Percentiles rank a stretch among this genome's conserved stretches.
phyloP scores from a whole-genome alignment of 1,139 yeast genomes.

The Williopsis jadinii region DNA sequence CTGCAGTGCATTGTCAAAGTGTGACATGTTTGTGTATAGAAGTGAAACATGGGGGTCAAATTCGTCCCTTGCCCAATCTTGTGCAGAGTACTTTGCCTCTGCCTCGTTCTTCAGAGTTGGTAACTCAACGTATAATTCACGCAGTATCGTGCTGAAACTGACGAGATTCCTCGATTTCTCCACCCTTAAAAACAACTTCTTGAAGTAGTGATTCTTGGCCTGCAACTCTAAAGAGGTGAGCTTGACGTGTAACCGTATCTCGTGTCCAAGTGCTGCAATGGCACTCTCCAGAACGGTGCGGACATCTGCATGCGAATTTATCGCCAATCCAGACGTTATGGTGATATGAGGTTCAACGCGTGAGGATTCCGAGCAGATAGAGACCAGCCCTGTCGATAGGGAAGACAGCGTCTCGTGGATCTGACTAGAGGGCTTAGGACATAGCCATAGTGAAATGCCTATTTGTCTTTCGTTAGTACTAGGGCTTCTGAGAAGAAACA shows the following conservation, averaged over 20 bases:
- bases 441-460: conserved; percentile 65
- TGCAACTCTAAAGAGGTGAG: conserved; percentile 18
- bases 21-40: conserved; percentile 60
- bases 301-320: conserved; percentile 48
- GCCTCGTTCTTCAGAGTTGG: conserved; percentile 23
- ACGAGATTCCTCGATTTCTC: conserved; percentile 48
- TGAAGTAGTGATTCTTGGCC: conserved; percentile 42
- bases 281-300: conserved; percentile 58
- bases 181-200: conserved; percentile 58
- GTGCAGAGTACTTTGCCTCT: conserved; percentile 25
- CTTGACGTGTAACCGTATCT: conserved; percentile 11
- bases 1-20: conserved; percentile 64
- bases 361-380: conserved; percentile 66
- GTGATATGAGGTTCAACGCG: conserved; percentile 74
- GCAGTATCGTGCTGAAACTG: conserved; percentile 60
- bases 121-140: conserved; percentile 55
- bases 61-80: conserved; percentile 49
- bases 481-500: background rate
- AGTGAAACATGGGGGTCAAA: conserved; percentile 72
- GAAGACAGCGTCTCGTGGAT: conserved; percentile 52
- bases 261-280: conserved; percentile 51
- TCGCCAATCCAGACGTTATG: conserved; percentile 51
- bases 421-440: conserved; percentile 53
- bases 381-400: conserved; percentile 56
- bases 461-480: background rate